Evolutionary conservation across 257 asterid species (phyloP), one percentile per base, ranked within the genome.

Genomic region (Solanum chilense): DNA sequence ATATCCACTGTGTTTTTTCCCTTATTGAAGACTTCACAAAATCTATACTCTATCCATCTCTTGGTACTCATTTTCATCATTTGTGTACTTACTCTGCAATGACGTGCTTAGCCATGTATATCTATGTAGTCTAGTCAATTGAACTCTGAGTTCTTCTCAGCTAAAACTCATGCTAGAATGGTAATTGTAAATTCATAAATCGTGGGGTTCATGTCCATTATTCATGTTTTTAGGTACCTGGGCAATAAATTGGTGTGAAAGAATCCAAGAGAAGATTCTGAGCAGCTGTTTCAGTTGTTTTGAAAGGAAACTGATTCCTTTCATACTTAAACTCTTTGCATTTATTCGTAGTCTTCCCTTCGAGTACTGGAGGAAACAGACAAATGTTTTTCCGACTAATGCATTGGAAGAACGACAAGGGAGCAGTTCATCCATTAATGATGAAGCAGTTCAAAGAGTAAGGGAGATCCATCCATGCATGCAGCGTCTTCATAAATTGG

Each of bases 401-500:
- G 56, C 86, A 47, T 81, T 92, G 89, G 91, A 86, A 64, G 91
- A 88, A 64, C 90, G 37, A 35, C 92, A 90, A 35, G 92, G 80
- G 41, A 74, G 80, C 82, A 85, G 29, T 37, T 87, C 89, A 56
- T 81, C 89, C 31, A 87, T 85, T 66, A 69, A 56, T 87, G 88
- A 86, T 39, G 91, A 77, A 88, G 88, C 91, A 45, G 84, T 86
- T 84, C 75, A 74, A 77, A 89, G 84, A 87, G 93, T 90, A 85
- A 90, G 92, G 73, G 90, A 58, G 91, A 90, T 91, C 76, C 90
- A 85, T 74, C 95, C 97, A 47, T 96, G 98, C 88, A 90, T 92
- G 88, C 89, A 93, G 87, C 98, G 98, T 66, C 97, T 97, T 83
- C 92, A 94, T 90, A 92, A 92, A 88, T 94, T 97, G 39, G 99